Percentiles rank a stretch among this genome's conserved stretches.
These are phyloP conservation scores for Trebouxia sp. DNA, from an alignment of 139 green algal genomes.

Conservation along the genomic window DNA sequence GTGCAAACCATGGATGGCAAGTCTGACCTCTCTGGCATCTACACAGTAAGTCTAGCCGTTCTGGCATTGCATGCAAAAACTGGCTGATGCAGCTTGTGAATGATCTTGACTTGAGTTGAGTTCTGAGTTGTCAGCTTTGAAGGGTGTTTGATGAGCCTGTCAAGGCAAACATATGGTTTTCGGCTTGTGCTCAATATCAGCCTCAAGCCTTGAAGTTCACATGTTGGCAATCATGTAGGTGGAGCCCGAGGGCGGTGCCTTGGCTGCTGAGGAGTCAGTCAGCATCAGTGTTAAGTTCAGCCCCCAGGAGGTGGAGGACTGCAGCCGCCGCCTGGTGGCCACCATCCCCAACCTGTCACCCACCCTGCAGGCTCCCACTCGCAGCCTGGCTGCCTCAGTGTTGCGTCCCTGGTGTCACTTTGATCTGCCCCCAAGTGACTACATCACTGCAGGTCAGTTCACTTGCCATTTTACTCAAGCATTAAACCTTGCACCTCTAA, in stretches of 20 bases:
- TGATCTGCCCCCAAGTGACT: slow-evolving; percentile 70
- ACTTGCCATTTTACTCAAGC: background rate
- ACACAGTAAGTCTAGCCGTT: slow-evolving; percentile 33
- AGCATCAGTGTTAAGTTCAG: slow-evolving; percentile 71
- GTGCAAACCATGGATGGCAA: slow-evolving; percentile 30
- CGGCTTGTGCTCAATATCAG: too few species aligned
- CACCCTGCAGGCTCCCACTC: slow-evolving; percentile 36
- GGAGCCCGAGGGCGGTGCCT: slow-evolving; percentile 44
- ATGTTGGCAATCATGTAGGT: slow-evolving; percentile 48
- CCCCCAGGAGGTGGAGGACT: slow-evolving; percentile 73
- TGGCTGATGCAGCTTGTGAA: background rate
- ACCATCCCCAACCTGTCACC: slow-evolving; percentile 64
- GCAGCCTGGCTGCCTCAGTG: slow-evolving; percentile 51
- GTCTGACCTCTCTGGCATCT: slow-evolving; percentile 43
- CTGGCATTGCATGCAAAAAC: too few species aligned
- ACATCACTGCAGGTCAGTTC: slow-evolving; percentile 44
- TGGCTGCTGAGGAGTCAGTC: slow-evolving; percentile 42
- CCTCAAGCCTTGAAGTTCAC: too few species aligned
- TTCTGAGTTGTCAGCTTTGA: background rate
- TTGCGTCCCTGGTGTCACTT: slow-evolving; percentile 85
- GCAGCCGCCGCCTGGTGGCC: slow-evolving; percentile 51
- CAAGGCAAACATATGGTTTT: too few species aligned
- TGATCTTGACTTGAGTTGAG: background rate
- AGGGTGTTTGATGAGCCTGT: too few species aligned
- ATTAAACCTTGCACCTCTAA: background rate